Percentiles rank a stretch among this genome's conserved stretches.
These are phyloP conservation scores for Colletotrichum spaethianum DNA, from an alignment of 2,329 filamentous ascomycete genomes.

Conservation along the genomic window DNA sequence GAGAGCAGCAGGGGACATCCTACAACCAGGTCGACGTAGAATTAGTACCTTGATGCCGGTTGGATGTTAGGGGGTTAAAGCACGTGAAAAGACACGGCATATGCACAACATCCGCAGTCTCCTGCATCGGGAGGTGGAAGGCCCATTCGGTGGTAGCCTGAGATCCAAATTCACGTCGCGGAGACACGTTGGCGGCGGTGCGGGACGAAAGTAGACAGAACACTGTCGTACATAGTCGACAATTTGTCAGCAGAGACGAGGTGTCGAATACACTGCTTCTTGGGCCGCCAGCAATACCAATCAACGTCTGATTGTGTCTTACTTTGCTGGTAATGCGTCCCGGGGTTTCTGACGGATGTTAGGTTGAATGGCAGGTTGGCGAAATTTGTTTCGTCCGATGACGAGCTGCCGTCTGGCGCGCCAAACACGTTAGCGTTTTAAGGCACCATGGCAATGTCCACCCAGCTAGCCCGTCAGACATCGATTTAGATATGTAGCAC, in stretches of 20 bases:
- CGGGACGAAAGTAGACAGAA: not conserved
- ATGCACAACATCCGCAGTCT: slow-evolving; percentile 1
- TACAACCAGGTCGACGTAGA: not conserved
- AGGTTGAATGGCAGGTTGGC: slow-evolving; percentile 15
- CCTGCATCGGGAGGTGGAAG: slow-evolving; percentile 12
- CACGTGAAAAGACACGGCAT: slow-evolving; percentile 9
- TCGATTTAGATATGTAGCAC: slow-evolving; percentile 2
- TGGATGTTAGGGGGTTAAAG: not conserved
- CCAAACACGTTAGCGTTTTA: slow-evolving; percentile 6
- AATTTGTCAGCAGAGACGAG: not conserved
- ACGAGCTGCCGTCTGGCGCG: not conserved
- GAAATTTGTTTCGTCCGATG: slow-evolving; percentile 30
- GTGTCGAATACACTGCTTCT: no score
- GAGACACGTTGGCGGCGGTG: not conserved
- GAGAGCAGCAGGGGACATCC: slow-evolving; percentile 8
- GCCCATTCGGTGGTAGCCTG: not conserved
- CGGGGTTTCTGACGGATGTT: not conserved
- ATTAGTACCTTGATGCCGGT: not conserved
- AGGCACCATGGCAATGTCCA: slow-evolving; percentile 9
- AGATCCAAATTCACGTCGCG: no score
- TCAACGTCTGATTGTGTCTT: not conserved
- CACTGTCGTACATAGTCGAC: not conserved
- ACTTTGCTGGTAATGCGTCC: not conserved
- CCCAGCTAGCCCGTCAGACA: not conserved
- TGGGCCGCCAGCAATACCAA: not conserved